Conservation (phyloP, 1,284 basidiomycete genomes). For the Fomitopsis schrenkii region DNA sequence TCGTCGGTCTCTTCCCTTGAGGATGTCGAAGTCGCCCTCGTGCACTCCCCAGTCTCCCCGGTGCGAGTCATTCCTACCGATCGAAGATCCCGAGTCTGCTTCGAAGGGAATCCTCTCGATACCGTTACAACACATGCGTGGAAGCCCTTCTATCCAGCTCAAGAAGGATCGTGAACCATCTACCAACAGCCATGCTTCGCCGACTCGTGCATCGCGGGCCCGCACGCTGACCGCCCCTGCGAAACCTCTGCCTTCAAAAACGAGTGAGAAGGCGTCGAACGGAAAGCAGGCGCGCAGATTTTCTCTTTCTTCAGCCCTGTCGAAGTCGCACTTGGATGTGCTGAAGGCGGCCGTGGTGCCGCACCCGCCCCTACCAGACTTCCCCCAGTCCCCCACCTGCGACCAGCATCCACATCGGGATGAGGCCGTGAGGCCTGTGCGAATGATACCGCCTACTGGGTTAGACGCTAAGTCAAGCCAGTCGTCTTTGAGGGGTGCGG, state of each 20-base stretch:
- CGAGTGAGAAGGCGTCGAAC: neutral
- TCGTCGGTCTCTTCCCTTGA: slow-evolving; percentile 13
- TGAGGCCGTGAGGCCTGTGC: slow-evolving; percentile 2
- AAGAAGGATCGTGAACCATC: neutral
- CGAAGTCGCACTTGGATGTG: slow-evolving; percentile 17
- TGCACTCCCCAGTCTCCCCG: neutral
- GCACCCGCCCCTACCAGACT: slow-evolving; percentile 21
- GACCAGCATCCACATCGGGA: neutral
- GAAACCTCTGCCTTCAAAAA: neutral
- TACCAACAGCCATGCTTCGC: neutral
- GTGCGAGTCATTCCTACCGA: slow-evolving; percentile 9
- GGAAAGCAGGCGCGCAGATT: slow-evolving; percentile 16
- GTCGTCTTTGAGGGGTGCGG: neutral
- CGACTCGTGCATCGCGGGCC: neutral
- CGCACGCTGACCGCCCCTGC: slow-evolving; percentile 13
- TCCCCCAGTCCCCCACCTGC: slow-evolving; percentile 4
- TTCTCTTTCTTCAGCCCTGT: slow-evolving; percentile 23
- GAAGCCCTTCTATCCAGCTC: neutral
- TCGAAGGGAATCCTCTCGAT: slow-evolving; percentile 6
- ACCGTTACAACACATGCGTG: slow-evolving; percentile 5
- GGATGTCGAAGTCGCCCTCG: neutral
- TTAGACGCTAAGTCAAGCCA: neutral
- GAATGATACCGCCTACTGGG: slow-evolving; percentile 2
- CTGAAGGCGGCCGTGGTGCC: slow-evolving; percentile 21
- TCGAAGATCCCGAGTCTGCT: slow-evolving; percentile 3